These are phyloP conservation scores for Houttuynia cordata DNA, from an alignment of 164 flowering plant species.

Conservation along the genomic window DNA sequence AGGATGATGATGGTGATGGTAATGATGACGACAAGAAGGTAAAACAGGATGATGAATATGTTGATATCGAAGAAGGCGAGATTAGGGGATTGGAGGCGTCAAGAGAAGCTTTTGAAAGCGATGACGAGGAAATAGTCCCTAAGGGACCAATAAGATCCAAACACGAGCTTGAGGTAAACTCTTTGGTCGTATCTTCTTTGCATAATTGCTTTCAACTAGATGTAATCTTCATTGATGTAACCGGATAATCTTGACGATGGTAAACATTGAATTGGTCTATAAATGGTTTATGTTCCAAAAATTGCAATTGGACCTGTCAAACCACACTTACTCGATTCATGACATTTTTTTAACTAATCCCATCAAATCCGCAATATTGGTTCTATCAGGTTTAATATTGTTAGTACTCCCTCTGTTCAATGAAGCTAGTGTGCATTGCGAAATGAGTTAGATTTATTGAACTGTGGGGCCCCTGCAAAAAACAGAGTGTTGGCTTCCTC, in stretches of 20 bases:
- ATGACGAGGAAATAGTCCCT: constrained; percentile 22
- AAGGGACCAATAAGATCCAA: constrained; percentile 55
- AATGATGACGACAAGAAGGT: constrained; percentile 28
- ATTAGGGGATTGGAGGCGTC: constrained; percentile 27
- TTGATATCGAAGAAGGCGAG: constrained; percentile 73
- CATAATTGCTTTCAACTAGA: background rate
- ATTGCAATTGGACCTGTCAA: too few species aligned
- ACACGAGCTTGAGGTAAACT: constrained; percentile 63
- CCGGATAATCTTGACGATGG: too few species aligned
- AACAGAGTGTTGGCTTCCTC: too few species aligned
- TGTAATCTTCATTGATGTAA: background rate
- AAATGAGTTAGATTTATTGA: too few species aligned
- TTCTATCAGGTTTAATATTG: too few species aligned
- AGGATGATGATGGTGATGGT: constrained; percentile 3
- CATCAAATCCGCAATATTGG: too few species aligned
- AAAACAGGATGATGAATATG: constrained; percentile 21
- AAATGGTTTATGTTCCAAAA: background rate
- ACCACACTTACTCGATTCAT: too few species aligned
- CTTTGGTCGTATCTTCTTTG: background rate
- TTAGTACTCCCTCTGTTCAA: too few species aligned
- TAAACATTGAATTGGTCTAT: background rate
- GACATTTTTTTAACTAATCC: too few species aligned
- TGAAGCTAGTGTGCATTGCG: too few species aligned
- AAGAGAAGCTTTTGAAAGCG: constrained; percentile 19
- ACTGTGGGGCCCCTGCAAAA: too few species aligned